Evolutionary conservation across 176 grass and related monocot genomes (phyloP).

Genomic region (Rhynchospora tenuis): DNA sequence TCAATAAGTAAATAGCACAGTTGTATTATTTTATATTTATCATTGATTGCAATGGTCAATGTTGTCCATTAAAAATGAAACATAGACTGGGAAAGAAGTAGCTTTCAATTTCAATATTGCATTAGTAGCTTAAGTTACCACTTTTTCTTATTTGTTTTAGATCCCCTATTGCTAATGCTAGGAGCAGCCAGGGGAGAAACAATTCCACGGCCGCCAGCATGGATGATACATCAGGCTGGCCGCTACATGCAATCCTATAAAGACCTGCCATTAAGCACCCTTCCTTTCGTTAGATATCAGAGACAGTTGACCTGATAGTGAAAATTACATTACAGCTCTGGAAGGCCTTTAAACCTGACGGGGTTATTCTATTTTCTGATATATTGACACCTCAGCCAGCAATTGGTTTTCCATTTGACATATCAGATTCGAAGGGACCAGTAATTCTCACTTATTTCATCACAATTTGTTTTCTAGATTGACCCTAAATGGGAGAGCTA

Average conservation of each 20-base stretch:
- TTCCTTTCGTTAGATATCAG: constrained; percentile 84
- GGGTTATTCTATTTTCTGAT: constrained; percentile 95
- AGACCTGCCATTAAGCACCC: constrained; percentile 83
- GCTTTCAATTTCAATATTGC: too few species aligned
- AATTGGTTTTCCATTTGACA: constrained; percentile 91
- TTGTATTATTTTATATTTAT: too few species aligned
- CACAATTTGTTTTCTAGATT: too few species aligned
- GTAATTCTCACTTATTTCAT: too few species aligned
- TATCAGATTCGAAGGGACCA: constrained; percentile 81
- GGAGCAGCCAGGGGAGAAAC: constrained; percentile 67
- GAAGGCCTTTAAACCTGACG: constrained; percentile 77
- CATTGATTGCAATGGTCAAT: too few species aligned
- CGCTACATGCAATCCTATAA: constrained; percentile 92
- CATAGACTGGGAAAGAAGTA: too few species aligned
- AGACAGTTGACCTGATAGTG: constrained; percentile 89
- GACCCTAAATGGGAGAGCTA: too few species aligned
- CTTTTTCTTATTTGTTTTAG: constrained; percentile 22
- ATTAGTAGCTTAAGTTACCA: neutral
- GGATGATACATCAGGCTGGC: constrained; percentile 99
- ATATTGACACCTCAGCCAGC: constrained; percentile 90
- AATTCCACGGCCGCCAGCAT: constrained; percentile 64
- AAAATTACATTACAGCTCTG: constrained; percentile 91
- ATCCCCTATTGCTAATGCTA: constrained; percentile 74
- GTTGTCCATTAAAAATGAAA: too few species aligned
- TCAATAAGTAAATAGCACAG: too few species aligned